Evolutionary conservation across 176 grass and related monocot species (phyloP).

Genomic region (Canna indica): DNA sequence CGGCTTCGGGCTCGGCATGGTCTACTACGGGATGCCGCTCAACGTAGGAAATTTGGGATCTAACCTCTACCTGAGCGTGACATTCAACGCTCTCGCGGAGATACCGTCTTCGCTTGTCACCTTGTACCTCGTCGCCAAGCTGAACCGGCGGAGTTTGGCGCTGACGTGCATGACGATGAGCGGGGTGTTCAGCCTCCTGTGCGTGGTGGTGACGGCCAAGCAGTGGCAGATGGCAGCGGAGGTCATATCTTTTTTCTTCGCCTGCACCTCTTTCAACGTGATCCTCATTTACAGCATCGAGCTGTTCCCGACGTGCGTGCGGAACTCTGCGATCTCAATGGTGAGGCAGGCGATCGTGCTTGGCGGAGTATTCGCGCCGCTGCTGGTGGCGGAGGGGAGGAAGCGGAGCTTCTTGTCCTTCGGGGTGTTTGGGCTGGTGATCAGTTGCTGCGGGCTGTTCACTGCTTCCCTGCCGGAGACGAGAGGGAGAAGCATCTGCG

Average conservation of each 20-base stretch:
- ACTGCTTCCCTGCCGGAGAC: slow-evolving; percentile 56
- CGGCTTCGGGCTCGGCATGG: slow-evolving; percentile 58
- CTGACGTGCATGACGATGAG: slow-evolving; percentile 29
- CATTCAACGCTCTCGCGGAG: slow-evolving; percentile 70
- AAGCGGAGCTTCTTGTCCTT: slow-evolving; percentile 53
- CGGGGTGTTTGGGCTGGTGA: slow-evolving; percentile 61
- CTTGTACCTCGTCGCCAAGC: slow-evolving; percentile 35
- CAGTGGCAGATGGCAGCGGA: slow-evolving; percentile 44
- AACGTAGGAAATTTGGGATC: slow-evolving; percentile 73
- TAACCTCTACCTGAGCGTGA: slow-evolving; percentile 64
- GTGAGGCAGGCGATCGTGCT: slow-evolving; percentile 29
- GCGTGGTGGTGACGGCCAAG: slow-evolving; percentile 29
- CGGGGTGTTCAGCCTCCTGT: slow-evolving; percentile 38
- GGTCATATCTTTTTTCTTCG: slow-evolving; percentile 50
- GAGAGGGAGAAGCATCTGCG: slow-evolving; percentile 53
- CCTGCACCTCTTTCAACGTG: slow-evolving; percentile 60
- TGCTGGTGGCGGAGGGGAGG: slow-evolving; percentile 56
- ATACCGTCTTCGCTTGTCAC: slow-evolving; percentile 44
- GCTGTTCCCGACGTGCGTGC: slow-evolving; percentile 79
- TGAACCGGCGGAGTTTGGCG: slow-evolving; percentile 41
- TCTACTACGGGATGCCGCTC: slow-evolving; percentile 85
- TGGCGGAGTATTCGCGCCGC: slow-evolving; percentile 48
- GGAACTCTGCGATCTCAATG: slow-evolving; percentile 68
- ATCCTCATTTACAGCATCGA: slow-evolving; percentile 61
- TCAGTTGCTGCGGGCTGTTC: slow-evolving; percentile 44